phyloP scores from a whole-genome alignment of 2,329 filamentous ascomycete genomes.

The Xylaria multiplex region DNA sequence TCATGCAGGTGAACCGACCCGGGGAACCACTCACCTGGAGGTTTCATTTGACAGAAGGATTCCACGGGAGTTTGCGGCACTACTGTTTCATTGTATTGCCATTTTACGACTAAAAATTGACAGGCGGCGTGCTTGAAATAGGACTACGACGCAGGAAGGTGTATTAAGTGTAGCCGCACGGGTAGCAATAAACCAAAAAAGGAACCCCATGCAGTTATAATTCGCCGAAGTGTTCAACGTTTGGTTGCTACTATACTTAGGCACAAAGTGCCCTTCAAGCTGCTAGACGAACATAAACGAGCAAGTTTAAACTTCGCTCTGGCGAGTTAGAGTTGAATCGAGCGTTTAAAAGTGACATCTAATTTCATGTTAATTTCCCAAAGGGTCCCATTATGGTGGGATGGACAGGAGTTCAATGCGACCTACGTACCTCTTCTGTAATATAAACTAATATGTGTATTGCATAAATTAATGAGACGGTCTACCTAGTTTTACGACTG shows the following conservation, averaged over 20 bases:
- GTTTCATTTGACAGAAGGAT: constrained; percentile 6
- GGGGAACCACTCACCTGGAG: constrained; percentile 1
- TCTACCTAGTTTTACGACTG: not conserved
- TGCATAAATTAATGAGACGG: not conserved
- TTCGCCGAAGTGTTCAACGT: not conserved
- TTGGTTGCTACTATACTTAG: not conserved
- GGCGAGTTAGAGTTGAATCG: not conserved
- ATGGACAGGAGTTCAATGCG: not conserved
- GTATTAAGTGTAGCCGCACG: no score
- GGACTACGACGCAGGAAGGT: not conserved
- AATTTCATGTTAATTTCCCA: no score
- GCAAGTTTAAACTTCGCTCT: not conserved
- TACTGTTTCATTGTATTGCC: constrained; percentile 5
- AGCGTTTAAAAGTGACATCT: not conserved
- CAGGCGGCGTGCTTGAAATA: not conserved
- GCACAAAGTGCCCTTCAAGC: no score
- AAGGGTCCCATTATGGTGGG: no score
- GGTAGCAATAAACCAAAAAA: not conserved
- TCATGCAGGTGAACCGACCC: not conserved
- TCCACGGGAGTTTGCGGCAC: constrained; percentile 6
- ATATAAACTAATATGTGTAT: not conserved
- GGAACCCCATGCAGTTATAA: not conserved
- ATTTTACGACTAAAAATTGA: not conserved
- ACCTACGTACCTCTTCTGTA: not conserved
- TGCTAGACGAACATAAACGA: no score